phyloP scores from a whole-genome alignment of 2,329 filamentous ascomycete species.

The Penicillium sp. region DNA sequence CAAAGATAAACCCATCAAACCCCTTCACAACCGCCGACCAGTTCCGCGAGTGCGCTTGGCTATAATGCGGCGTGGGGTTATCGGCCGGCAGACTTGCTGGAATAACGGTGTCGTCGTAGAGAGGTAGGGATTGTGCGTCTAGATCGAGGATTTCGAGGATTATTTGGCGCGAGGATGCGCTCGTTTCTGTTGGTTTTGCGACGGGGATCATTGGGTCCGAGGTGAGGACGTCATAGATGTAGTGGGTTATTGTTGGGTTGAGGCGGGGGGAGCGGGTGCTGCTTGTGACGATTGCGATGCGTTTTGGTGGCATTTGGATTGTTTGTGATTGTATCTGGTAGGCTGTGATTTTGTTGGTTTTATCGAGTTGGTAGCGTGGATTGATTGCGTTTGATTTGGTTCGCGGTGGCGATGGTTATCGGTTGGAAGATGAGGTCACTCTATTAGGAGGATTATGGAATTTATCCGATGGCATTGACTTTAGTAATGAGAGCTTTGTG shows the following conservation, averaged over 20 bases:
- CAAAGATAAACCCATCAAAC: conserved; percentile 40
- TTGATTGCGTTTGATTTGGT: too few relatives aligned
- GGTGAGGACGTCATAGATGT: conserved; percentile 26
- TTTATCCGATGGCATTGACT: too few relatives aligned
- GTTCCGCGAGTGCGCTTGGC: conserved; percentile 30
- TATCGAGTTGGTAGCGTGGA: too few relatives aligned
- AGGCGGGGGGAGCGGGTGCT: conserved; percentile 34
- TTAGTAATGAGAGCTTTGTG: too few relatives aligned
- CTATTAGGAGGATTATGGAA: too few relatives aligned
- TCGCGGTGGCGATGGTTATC: too few relatives aligned
- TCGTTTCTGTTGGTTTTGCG: conserved; percentile 5
- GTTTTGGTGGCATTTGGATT: conserved; percentile 19
- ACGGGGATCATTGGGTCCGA: conserved; percentile 17
- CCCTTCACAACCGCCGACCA: conserved; percentile 36
- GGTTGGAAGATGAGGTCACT: too few relatives aligned
- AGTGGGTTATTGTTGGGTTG: conserved; percentile 31
- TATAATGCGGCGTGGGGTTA: conserved; percentile 29
- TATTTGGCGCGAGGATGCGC: conserved; percentile 18
- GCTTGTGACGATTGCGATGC: conserved; percentile 34
- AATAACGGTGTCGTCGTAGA: conserved; percentile 38
- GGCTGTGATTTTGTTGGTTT: too few relatives aligned
- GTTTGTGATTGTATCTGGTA: too few relatives aligned
- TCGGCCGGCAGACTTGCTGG: conserved; percentile 31
- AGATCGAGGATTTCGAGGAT: conserved; percentile 31
- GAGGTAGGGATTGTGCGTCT: conserved; percentile 29